Evolutionary conservation across 306 rosid species (phyloP).

Genomic region (Urtica urens): DNA sequence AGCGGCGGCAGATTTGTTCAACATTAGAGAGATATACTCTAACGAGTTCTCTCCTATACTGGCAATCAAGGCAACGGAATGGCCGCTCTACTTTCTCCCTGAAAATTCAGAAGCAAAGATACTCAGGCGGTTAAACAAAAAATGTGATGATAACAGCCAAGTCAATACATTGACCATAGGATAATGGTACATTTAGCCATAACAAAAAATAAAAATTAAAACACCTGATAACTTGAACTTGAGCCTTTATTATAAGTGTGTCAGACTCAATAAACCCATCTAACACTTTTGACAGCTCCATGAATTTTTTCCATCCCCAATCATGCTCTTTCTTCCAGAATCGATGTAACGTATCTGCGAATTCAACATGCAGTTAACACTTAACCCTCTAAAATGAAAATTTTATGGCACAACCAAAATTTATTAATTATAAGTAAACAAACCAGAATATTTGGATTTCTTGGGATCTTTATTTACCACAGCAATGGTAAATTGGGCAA

Average conservation of each 20-base stretch:
- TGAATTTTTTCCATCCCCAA: conserved; percentile 99
- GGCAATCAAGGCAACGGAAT: conserved; percentile 95
- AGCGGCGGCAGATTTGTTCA: conserved; percentile 94
- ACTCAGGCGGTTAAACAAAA: conserved; percentile 5
- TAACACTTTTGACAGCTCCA: conserved; percentile 91
- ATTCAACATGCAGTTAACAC: conserved; percentile 6
- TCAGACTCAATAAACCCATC: conserved; percentile 96
- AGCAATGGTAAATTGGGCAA: conserved; percentile 94
- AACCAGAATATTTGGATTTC: conserved; percentile 93
- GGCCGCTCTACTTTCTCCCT: conserved; percentile 97
- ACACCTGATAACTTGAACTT: conserved; percentile 98
- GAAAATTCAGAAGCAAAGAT: conserved; percentile 25
- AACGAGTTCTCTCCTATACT: conserved; percentile 98
- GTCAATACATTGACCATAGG: not conserved
- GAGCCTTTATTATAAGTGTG: conserved; percentile 92
- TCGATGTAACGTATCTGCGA: conserved; percentile 90
- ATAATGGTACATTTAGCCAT: not conserved
- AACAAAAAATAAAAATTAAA: too few relatives aligned
- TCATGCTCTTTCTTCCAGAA: conserved; percentile 99
- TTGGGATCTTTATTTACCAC: conserved; percentile 93
- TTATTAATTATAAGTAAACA: conserved; percentile 23
- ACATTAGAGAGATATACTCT: conserved; percentile 95
- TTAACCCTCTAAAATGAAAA: conserved; percentile 9
- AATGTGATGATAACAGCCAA: not conserved
- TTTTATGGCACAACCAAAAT: conserved; percentile 13